Base-by-base conservation (phyloP, 2,329 filamentous ascomycete species). In the Botrytis tulipae region DNA sequence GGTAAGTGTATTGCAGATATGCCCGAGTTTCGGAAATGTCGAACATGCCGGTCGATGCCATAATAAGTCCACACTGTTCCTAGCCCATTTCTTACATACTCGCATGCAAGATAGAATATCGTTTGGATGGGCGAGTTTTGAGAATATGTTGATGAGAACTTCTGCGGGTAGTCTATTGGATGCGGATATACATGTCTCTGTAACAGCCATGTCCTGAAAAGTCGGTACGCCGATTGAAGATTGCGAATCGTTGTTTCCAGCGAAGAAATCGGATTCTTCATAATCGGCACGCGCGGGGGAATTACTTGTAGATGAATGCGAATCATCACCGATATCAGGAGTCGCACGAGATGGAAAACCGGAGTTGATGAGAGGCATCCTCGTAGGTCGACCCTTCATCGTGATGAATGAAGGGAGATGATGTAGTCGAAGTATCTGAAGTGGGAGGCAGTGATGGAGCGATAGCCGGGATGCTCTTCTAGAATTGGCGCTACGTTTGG, bases 11-110 rank as follows among this genome's bases (percentile, higher is more conserved):
- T 88, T 86, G 80, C 94, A 95, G 77, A 99, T 96, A 77, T 86
- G 91, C 79, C 90, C 86, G 79, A 98, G 90, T 80, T 94, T 94
- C 20, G 87, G 83, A 92, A 94, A 98, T 78, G 90, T 93, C 79
- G 92, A 94, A 84, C 96, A 98, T 42, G 93, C 91, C 1, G 96
- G 96, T 57, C 96, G 89, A 82, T 98, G 95, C 96, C 96, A 99
- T 35, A 99, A 87, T 77, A 97, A 88, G 76, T 96, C 95, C 77
- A 98, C 96, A 70, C 93, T 92, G 81, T 98, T 98, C 76, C 92
- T 87, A 42, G 96, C 93, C 96, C 96, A 99, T 76, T 92, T 90
- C 83, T 94, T 95, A 80, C 92, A 98, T n/a, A 97, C 95, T 76
- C 96, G 86, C 93, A 98, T 95, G 83, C 93, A 97, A 83, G 91